Base-by-base conservation (phyloP, 306 rosid genomes). In the Boehmeria nivea region DNA sequence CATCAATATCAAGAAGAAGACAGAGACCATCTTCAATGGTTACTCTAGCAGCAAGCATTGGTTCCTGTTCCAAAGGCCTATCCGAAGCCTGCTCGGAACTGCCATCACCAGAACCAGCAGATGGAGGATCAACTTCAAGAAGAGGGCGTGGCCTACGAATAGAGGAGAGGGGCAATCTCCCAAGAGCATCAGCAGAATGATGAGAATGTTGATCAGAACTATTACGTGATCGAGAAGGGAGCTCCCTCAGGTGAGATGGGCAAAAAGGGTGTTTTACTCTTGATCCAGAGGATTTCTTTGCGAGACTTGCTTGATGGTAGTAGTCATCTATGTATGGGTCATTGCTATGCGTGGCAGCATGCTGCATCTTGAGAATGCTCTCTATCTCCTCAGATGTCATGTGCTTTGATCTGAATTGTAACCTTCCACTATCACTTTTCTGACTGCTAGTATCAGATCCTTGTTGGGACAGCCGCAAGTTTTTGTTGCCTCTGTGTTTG, bases 301-400 rank as follows among this genome's bases (percentile, higher is more conserved):
- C 80, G 50, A 85, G 89, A 76, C 88, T 75, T 58, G 88, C 99
- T 79, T 93, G 99, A 66, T 93, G 81, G 42, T 93, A 93, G 66
- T 77, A 93, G 72, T 93, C 99, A 75, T 93, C 99, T 27, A 93
- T 89, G 78, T 93, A 93, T 19, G 99, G 99, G 42, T 93, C 99
- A 56, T 83, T 88, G 75, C 86, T 93, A 54, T 93, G 99, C 13
- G 96, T 93, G 53, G 96, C 96, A 24, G 80, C 86, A 61, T 85
- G 95, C 73, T 93, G 99, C 90, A 93, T 77, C 75, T 93, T 83
- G 64, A 88, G 85, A 72, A 93, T 93, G 70, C 85, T 78, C 73
- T 93, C 99, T 53, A 93, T 65, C 74, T 93, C 99, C 60, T 88
- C 95, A 6, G 90, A 67, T 11, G 81, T 62, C 99, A 93, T 88